Evolutionary conservation across 352 stramenopile species (phyloP), one percentile per base, ranked within the genome.

Genomic region (Lagenidium sp.): DNA sequence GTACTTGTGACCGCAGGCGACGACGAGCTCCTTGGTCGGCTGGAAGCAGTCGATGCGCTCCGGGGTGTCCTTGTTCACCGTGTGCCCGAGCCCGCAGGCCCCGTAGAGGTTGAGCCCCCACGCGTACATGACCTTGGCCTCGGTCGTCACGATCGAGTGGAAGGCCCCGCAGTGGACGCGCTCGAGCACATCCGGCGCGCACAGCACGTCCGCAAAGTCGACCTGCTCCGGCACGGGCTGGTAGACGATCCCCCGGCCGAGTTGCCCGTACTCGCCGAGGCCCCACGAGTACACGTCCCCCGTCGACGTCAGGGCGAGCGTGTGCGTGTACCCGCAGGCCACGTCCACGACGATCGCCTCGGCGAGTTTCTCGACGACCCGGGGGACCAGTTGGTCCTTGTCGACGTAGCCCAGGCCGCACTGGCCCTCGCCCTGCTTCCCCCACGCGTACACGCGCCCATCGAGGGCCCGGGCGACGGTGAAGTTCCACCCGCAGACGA

Each of bases 201-300:
- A 72, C 5, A 86, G 43, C 19, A 72, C 52, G 0, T 52, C 29
- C 4, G 59, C 60, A 12, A 85, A 52, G 26, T 88, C 74, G 10
- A 92, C 65, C 23, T 61, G 53, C 15, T 84, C 71, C 13, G 79
- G 79, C 12, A 88, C 34, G 0, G 79, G 79, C 37, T 92, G 76
- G 50, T 92, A 92, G 5, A 92, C 77, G 36, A 84, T 70, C 0
- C 84, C 83, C 40, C 93, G 91, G 4, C 88, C 88, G 13, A 96
- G 74, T 28, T 94, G 71, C 0, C 88, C 88, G 45, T 96, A 95
- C 44, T 96, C 83, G 20, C 88, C 88, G 4, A 88, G 55, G 26
- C 88, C 88, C 85, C 83, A 95, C 11, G 82, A 90, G 53, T 85
- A 95, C 15, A 96, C 51, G 30, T 95, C 78, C 4, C 83, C 82